Evolutionary conservation across 305 asterid species (phyloP), one percentile per base, ranked within the genome.

Genomic region (Solanum hybrid): DNA sequence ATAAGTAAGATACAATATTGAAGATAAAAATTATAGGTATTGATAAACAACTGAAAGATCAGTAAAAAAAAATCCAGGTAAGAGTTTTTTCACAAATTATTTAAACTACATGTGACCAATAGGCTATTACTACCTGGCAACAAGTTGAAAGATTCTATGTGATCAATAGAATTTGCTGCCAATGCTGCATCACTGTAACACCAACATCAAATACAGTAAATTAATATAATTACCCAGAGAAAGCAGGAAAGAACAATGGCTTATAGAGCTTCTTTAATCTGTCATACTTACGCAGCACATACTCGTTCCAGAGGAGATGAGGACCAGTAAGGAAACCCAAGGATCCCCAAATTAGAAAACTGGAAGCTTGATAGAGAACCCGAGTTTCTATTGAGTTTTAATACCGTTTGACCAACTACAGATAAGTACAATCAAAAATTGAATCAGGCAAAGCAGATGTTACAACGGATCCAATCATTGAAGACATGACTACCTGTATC

Each of bases 241-340:
- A 89, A 89, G 32, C 72, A 85, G 88, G 81, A 86, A 88, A 87
- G 86, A 78, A 56, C 91, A 51, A 92, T 66, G 37, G 81, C 64
- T 42, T 90, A 35, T 26, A 14, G 29, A 77, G 77, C 76, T 19
- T 90, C 84, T 27, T 90, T 42, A 38, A 78, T 42, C n/a, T 42
- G 64, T 27, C 27, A 66, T 85, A 92, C 97, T 94, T 93, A 96
- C 99, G 37, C 87, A 73, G 97, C 87, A 90, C 90, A 95, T 73
- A 94, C 96, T 86, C 91, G 90, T 91, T 96, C 99, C 88, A 95
- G 92, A 90, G 98, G 93, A 89, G 89, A 91, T 81, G 93, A 84
- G 24, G 95, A 92, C 99, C 99, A 97, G 91, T 94, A 96, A 88
- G 99, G 99, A 91, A 97, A 94, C 89, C 99, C 99, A 91, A 96